Evolutionary conservation across 1,139 yeast genomes (phyloP).

Genomic region (Taphrina sp.): DNA sequence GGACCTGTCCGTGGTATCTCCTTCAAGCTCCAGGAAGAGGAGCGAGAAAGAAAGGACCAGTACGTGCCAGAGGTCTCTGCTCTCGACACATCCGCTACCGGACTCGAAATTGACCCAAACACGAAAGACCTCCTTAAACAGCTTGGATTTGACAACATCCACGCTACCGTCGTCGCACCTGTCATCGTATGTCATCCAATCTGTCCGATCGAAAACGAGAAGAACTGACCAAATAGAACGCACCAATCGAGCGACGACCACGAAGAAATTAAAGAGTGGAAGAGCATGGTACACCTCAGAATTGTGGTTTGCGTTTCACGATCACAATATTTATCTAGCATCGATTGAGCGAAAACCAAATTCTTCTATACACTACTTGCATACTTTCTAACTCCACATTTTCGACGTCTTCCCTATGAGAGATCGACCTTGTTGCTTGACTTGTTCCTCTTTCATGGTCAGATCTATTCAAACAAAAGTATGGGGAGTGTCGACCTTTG

Average conservation of each 20-base stretch:
- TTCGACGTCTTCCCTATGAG: too few relatives aligned
- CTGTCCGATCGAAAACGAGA: background rate
- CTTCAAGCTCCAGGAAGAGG: conserved; percentile 99
- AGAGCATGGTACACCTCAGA: background rate
- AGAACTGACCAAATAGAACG: background rate
- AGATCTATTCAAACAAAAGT: background rate
- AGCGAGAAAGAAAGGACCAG: conserved; percentile 99
- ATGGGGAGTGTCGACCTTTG: background rate
- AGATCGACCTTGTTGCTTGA: conserved; percentile 16
- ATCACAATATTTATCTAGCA: conserved; percentile 15
- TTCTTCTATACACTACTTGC: too few relatives aligned
- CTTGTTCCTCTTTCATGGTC: conserved; percentile 2
- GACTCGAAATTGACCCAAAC: conserved; percentile 96
- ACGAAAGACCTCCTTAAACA: conserved; percentile 95
- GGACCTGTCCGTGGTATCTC: conserved; percentile 99
- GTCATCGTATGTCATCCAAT: conserved; percentile 8
- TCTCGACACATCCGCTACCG: conserved; percentile 95
- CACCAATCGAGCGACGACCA: conserved; percentile 29
- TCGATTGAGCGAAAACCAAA: conserved; percentile 2
- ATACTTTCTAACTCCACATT: too few relatives aligned
- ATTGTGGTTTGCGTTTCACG: conserved; percentile 18
- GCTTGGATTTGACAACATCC: conserved; percentile 88
- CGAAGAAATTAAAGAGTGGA: conserved; percentile 16
- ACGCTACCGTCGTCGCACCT: conserved; percentile 51
- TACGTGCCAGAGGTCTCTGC: conserved; percentile 99